Evolutionary conservation across 1,284 basidiomycete genomes (phyloP).

Genomic region (Grifola frondosa): DNA sequence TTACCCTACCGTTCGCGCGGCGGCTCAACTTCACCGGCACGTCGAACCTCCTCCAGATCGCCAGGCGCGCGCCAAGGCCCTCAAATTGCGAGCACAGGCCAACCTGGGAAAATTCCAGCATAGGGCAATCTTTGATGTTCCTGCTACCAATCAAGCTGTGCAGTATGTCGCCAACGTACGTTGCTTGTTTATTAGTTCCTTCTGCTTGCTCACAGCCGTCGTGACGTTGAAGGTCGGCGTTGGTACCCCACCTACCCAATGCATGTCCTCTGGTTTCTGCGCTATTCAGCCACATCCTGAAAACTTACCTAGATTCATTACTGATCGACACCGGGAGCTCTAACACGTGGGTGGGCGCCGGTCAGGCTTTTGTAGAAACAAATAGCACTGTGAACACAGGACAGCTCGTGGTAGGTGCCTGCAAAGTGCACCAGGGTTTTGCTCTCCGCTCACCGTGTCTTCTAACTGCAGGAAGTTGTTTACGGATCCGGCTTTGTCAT

Average conservation of each 20-base stretch:
- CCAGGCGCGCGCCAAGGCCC: constrained; percentile 21
- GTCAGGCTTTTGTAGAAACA: constrained; percentile 35
- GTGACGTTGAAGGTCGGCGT: constrained; percentile 22
- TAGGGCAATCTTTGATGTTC: constrained; percentile 11
- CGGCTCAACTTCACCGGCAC: constrained; percentile 21
- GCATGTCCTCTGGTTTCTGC: constrained; percentile 13
- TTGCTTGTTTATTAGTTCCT: background rate
- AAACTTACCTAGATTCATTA: constrained; percentile 13
- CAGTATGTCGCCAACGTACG: constrained; percentile 26
- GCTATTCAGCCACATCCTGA: background rate
- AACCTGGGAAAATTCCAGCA: background rate
- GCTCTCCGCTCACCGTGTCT: too few relatives aligned
- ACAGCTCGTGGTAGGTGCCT: constrained; percentile 35
- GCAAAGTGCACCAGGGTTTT: too few relatives aligned
- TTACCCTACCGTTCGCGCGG: constrained; percentile 23
- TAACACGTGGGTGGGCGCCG: constrained; percentile 54
- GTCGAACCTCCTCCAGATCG: constrained; percentile 19
- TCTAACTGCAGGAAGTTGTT: constrained; percentile 11
- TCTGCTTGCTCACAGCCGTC: background rate
- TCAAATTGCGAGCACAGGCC: constrained; percentile 9
- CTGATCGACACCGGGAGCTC: constrained; percentile 34
- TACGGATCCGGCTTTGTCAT: constrained; percentile 46
- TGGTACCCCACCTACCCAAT: constrained; percentile 26
- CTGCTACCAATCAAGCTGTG: constrained; percentile 22
- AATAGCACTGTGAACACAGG: constrained; percentile 40